phyloP scores from a whole-genome alignment of 176 grass and related monocot genomes.

The barley (Hordeum vulgare) region DNA sequence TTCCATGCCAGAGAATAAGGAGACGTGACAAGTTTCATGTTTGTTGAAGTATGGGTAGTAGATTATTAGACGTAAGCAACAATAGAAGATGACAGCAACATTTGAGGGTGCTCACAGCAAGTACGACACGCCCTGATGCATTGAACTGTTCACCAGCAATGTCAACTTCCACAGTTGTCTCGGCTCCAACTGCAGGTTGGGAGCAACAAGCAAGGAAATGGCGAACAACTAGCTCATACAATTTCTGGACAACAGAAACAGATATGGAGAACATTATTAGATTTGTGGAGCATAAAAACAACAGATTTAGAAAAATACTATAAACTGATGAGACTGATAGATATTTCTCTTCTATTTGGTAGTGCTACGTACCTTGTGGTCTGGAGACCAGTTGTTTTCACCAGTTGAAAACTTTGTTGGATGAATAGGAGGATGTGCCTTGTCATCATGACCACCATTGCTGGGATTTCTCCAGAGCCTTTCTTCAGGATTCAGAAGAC shows the following conservation, averaged over 20 bases:
- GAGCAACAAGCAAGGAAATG: conserved; percentile 99
- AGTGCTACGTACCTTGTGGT: conserved; percentile 48
- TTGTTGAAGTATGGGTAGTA: not conserved
- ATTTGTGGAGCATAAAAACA: conserved; percentile 3
- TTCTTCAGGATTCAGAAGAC: conserved; percentile 71
- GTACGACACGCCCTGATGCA: conserved; percentile 71
- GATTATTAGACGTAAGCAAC: conserved; percentile 15
- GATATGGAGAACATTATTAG: not conserved
- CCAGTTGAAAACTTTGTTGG: conserved; percentile 75
- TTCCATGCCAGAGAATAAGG: not conserved
- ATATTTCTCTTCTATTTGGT: conserved; percentile 14
- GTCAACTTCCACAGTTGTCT: conserved; percentile 86
- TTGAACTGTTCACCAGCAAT: conserved; percentile 87
- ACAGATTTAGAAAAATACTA: not conserved
- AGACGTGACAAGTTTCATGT: not conserved
- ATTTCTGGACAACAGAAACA: conserved; percentile 52
- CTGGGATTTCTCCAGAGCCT: conserved; percentile 95
- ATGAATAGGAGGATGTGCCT: conserved; percentile 95
- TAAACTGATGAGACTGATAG: not conserved
- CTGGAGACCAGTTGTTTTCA: conserved; percentile 59
- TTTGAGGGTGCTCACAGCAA: conserved; percentile 54
- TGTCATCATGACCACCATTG: conserved; percentile 95
- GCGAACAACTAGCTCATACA: conserved; percentile 93
- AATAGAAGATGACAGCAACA: conserved; percentile 17
- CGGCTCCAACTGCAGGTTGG: conserved; percentile 89